A percentile compares a stretch with the other conserved stretches of the same genome.
phyloP scores from a whole-genome alignment of 106 monocot genomes.

The Apostasia shenzhenica region DNA sequence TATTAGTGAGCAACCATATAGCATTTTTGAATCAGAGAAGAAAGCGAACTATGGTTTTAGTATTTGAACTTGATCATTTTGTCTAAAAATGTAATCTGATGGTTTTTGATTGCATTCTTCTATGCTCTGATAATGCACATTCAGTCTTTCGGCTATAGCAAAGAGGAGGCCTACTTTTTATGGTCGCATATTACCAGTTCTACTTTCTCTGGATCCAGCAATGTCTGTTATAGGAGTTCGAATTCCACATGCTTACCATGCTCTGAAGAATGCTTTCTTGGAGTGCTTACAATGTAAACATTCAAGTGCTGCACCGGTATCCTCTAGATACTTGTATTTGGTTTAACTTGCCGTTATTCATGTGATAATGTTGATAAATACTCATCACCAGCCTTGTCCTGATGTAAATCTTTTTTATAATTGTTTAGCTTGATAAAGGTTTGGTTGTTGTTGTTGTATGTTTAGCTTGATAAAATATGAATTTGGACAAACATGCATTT shows the following conservation, averaged over 20 bases:
- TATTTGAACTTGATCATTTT: no score
- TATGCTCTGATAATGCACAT: constrained; percentile 10
- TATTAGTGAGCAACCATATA: no score
- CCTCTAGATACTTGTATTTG: constrained; percentile 10
- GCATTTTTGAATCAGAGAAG: no score
- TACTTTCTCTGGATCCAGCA: constrained; percentile 74
- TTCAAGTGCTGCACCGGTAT: constrained; percentile 91
- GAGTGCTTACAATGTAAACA: constrained; percentile 87
- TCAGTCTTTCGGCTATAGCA: constrained; percentile 88
- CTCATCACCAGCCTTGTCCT: neutral
- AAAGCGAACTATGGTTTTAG: no score
- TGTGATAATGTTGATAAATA: neutral
- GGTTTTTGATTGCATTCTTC: neutral
- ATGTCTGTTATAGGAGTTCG: constrained; percentile 62
- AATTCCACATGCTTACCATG: constrained; percentile 71
- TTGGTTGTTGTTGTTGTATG: no score
- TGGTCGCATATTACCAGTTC: constrained; percentile 88
- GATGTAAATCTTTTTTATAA: neutral
- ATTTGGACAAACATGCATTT: no score
- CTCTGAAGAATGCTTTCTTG: constrained; percentile 81
- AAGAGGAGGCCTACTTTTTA: constrained; percentile 90
- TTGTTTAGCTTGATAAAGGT: neutral
- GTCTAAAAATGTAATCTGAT: no score
- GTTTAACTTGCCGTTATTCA: neutral
- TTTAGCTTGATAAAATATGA: no score